Evolutionary conservation across 306 rosid species (phyloP), one percentile per base, ranked within the genome.

Genomic region (Castanopsis chinensis): DNA sequence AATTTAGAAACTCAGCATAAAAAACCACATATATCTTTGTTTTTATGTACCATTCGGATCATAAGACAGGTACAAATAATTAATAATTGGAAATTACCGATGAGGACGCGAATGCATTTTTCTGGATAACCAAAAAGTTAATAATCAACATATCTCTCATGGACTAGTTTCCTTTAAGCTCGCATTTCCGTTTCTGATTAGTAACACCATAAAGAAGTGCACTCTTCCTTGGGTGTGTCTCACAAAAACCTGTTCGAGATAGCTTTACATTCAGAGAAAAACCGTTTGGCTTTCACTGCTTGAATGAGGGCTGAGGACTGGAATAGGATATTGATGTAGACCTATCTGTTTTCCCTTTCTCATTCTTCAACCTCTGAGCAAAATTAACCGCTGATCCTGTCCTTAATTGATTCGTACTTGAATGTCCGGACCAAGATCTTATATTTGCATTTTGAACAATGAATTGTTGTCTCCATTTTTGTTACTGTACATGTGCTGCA

Each of bases 181-280:
- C 85, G 83, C 74, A 83, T 75, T 87, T 94, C 69, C 25, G 35
- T 28, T 71, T 49, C 73, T 69, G 78, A 85, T 94, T 91, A 28
- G 91, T 81, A 75, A 92, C 92, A 30, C 94, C 97, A 76, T 93
- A 89, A 14, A 92, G 94, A 87, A 94, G 86, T 1, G 97, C 97
- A 0, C 97, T 89, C 84, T 88, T 94, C 32, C 69, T 81, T 59
- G 13, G 53, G 84, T 76, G 15, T 9, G 3, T 19, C 52, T 19
- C 6, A 37, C 79, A 63, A 54, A 45, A 45, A 45, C 75, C 18
- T 35, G 61, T 2, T 17, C 73, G 69, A 56, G 15, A 45, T 12
- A 53, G 76, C 13, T 14, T 30, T 41, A 27, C 7, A 69, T 71
- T 49, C 41, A 64, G 32, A 49, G 80, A 33, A 71, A 25, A 25